Conservation (phyloP, 2,329 filamentous ascomycete genomes). For the Trichoderma oligosporum region DNA sequence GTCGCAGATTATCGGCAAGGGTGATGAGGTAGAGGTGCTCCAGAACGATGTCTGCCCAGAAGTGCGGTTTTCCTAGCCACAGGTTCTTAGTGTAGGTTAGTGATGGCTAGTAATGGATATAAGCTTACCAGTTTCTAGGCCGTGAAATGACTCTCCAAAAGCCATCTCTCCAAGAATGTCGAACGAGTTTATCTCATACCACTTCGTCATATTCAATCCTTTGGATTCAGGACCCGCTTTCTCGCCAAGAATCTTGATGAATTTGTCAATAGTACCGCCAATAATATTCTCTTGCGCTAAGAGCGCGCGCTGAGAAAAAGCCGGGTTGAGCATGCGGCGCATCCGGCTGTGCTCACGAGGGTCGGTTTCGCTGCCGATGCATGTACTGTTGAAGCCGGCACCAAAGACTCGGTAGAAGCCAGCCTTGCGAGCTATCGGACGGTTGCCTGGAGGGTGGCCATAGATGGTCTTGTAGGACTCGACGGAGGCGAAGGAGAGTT, state of each 20-base stretch:
- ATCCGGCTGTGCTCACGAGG: constrained; percentile 26
- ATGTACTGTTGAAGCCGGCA: constrained; percentile 31
- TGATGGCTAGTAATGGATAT: no score
- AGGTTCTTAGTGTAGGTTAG: no score
- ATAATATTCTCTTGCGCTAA: constrained; percentile 30
- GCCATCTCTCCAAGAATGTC: constrained; percentile 26
- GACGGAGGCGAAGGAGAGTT: constrained; percentile 11
- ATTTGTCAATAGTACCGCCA: constrained; percentile 27
- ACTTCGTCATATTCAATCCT: no score
- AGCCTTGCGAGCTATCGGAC: no score
- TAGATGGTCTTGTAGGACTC: constrained; percentile 8
- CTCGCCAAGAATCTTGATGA: constrained; percentile 26
- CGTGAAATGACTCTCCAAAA: constrained; percentile 24
- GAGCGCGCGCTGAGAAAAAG: constrained; percentile 23
- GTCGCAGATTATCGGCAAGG: no score
- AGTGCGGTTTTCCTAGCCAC: constrained; percentile 20
- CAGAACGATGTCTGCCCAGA: no score
- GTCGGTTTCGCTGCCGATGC: constrained; percentile 30
- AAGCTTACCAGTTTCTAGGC: no score
- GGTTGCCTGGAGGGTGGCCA: constrained; percentile 15
- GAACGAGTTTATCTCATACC: no score
- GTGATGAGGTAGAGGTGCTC: no score
- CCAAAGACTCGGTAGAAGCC: no score
- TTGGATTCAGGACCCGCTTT: constrained; percentile 27
- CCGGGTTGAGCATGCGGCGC: neutral